Conservation (phyloP, 192 early-diverging fungal species). For the Backusella mclennaniae region DNA sequence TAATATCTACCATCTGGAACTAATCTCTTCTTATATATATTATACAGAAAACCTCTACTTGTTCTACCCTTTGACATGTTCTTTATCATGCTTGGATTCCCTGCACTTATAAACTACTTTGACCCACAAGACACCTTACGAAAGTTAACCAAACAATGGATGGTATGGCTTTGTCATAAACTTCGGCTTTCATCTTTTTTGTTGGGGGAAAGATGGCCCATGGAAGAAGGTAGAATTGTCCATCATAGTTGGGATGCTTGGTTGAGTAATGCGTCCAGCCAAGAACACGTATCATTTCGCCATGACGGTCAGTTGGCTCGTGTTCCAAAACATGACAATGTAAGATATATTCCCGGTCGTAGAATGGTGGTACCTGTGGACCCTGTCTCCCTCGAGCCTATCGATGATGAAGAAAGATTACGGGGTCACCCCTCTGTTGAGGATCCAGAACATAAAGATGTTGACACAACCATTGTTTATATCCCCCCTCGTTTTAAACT, state of each 20-base stretch:
- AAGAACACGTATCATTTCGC: slow-evolving; percentile 24
- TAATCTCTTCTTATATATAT: neutral
- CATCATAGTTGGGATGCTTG: slow-evolving; percentile 47
- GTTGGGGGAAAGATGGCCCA: slow-evolving; percentile 59
- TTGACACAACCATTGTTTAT: slow-evolving; percentile 74
- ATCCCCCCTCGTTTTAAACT: slow-evolving; percentile 68
- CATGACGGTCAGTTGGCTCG: slow-evolving; percentile 65
- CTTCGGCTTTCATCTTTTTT: slow-evolving; percentile 82
- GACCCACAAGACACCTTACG: slow-evolving; percentile 57
- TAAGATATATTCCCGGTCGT: slow-evolving; percentile 73
- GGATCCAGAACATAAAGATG: slow-evolving; percentile 10
- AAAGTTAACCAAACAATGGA: slow-evolving; percentile 50
- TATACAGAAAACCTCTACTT: neutral
- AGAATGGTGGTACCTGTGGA: slow-evolving; percentile 82
- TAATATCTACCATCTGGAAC: too few species aligned
- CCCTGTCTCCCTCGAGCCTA: slow-evolving; percentile 42
- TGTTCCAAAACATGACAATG: slow-evolving; percentile 81
- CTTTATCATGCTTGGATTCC: slow-evolving; percentile 70
- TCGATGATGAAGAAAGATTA: slow-evolving; percentile 55
- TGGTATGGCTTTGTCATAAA: slow-evolving; percentile 56
- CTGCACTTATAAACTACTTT: slow-evolving; percentile 56
- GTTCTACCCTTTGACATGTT: slow-evolving; percentile 27
- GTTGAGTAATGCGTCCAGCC: slow-evolving; percentile 10
- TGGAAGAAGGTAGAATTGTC: slow-evolving; percentile 69
- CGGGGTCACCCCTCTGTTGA: slow-evolving; percentile 50